phyloP scores from a whole-genome alignment of 2,329 filamentous ascomycete species.

The Claviceps arundinis region DNA sequence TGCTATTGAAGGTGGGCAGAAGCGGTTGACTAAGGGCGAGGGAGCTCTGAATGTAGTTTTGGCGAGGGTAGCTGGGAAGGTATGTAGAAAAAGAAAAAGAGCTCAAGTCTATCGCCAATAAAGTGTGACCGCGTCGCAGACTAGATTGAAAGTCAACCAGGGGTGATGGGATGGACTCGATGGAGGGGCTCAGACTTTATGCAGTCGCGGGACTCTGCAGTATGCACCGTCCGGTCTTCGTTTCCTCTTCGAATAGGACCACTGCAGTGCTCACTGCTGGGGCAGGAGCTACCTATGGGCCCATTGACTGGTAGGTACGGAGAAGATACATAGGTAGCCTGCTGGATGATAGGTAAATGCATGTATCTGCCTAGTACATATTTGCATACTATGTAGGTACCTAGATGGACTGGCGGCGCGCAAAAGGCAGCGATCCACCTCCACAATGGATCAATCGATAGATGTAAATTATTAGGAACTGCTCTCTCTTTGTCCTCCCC shows the following conservation, averaged over 20 bases:
- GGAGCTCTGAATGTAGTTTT: neutral
- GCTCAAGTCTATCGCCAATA: neutral
- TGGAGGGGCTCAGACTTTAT: constrained; percentile 7
- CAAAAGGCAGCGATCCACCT: constrained; percentile 1
- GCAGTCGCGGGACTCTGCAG: neutral
- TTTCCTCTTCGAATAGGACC: neutral
- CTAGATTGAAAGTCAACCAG: neutral
- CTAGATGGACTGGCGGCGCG: no score
- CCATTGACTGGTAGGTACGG: no score
- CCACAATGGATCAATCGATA: neutral
- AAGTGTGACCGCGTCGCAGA: neutral
- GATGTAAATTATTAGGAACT: no score
- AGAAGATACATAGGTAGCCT: no score
- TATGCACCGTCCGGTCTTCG: neutral
- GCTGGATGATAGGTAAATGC: no score
- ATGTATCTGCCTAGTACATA: no score
- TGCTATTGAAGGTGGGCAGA: neutral
- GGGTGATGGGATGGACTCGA: constrained; percentile 7
- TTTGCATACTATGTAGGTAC: no score
- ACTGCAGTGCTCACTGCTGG: neutral
- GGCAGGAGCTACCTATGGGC: neutral
- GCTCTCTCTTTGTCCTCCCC: neutral
- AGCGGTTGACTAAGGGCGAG: neutral
- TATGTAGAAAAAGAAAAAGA: neutral
- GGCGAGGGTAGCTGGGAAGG: neutral